Evolutionary conservation across 2,329 filamentous ascomycete genomes (phyloP).

Genomic region (Trematosphaeria pertusa): DNA sequence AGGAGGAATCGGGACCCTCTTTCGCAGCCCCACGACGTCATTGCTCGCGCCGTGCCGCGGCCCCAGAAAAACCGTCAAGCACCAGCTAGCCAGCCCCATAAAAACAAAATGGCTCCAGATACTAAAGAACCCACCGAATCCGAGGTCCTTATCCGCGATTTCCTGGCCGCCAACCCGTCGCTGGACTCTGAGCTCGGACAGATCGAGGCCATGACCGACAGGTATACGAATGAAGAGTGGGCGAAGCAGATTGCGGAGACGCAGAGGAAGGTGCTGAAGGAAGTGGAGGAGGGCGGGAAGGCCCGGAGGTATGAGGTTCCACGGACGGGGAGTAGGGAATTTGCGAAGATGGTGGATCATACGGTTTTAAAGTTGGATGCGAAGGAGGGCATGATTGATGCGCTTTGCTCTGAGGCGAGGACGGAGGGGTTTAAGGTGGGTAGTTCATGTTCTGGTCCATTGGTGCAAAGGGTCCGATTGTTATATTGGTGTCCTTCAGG

Average conservation of each 20-base stretch:
- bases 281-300: conserved; percentile 35
- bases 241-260: conserved; percentile 49
- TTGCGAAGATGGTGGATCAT: conserved; percentile 55
- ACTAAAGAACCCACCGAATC: conserved; percentile 40
- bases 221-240: conserved; percentile 57
- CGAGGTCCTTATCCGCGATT: conserved; percentile 41
- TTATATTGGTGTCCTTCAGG: not conserved
- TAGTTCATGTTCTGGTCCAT: conserved; percentile 1
- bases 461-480: not conserved
- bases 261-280: conserved; percentile 34
- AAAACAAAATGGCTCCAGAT: conserved; percentile 19
- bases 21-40: conserved; percentile 15
- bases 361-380: conserved; percentile 59
- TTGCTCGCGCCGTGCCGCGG: conserved; percentile 13
- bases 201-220: conserved; percentile 47
- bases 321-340: conserved; percentile 32
- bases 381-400: conserved; percentile 58
- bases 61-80: conserved; percentile 3
- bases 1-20: conserved; percentile 5
- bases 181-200: conserved; percentile 36
- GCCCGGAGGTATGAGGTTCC: conserved; percentile 34
- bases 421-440: conserved; percentile 54
- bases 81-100: conserved; percentile 15
- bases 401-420: conserved; percentile 62
- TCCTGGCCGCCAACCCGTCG: conserved; percentile 42